phyloP scores from a whole-genome alignment of 805 yeast genomes.

The Sugiyamaella floridensis region DNA sequence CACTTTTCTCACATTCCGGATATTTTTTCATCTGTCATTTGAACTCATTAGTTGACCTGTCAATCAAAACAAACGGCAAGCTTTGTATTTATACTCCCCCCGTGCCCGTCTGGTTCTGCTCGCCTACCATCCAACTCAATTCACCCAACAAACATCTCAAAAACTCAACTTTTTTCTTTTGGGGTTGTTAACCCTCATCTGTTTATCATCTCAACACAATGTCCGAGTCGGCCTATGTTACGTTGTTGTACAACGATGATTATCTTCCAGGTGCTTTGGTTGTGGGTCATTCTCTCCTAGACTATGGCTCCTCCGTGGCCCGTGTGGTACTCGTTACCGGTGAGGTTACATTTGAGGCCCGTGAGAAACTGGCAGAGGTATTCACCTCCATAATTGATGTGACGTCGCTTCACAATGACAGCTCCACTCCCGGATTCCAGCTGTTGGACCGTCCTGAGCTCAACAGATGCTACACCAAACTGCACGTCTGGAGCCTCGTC shows the following conservation, averaged over 20 bases:
- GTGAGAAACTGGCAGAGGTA: conserved; percentile 14
- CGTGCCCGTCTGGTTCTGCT: no score
- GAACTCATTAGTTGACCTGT: no score
- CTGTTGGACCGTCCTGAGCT: conserved; percentile 45
- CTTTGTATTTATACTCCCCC: no score
- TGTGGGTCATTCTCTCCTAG: conserved; percentile 35
- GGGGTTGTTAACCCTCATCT: no score
- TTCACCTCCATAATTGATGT: conserved; percentile 28
- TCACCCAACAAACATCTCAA: no score
- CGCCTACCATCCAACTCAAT: no score
- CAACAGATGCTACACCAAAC: conserved; percentile 43
- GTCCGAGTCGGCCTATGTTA: conserved; percentile 31
- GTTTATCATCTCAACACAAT: not conserved
- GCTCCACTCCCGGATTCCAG: conserved; percentile 23
- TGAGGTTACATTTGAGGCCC: conserved; percentile 17
- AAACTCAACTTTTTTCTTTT: no score
- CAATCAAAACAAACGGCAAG: no score
- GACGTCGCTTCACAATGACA: conserved; percentile 21
- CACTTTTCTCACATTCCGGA: not conserved
- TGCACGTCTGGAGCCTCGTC: conserved; percentile 46
- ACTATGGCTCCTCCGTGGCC: conserved; percentile 19
- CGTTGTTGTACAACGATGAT: conserved; percentile 40
- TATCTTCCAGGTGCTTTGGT: conserved; percentile 47
- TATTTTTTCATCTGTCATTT: no score
- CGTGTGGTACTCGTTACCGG: conserved; percentile 27